phyloP scores from a whole-genome alignment of 352 stramenopile species.

The Salisapilia sapeloensis region DNA sequence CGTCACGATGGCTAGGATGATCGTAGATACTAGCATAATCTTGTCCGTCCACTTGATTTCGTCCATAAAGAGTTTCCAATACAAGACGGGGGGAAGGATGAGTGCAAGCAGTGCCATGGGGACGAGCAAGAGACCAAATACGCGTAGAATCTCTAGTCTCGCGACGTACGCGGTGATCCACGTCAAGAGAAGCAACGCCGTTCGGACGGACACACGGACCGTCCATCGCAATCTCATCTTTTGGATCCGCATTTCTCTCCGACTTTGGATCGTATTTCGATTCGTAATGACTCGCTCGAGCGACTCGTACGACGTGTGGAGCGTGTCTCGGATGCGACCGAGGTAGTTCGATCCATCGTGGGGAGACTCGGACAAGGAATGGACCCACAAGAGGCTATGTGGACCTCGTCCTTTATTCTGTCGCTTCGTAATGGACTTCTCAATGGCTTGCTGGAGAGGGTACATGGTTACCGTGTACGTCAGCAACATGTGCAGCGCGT shows the following conservation, averaged over 20 bases:
- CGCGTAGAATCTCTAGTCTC: slow-evolving; percentile 26
- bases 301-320: slow-evolving; percentile 7
- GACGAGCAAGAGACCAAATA: slow-evolving; percentile 51
- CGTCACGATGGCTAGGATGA: slow-evolving; percentile 25
- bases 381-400: slow-evolving; percentile 5
- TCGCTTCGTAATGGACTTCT: slow-evolving; percentile 42
- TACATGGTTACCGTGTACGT: slow-evolving; percentile 54
- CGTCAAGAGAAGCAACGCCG: slow-evolving; percentile 25
- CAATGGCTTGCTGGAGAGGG: slow-evolving; percentile 45
- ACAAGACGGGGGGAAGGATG: slow-evolving; percentile 48
- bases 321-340: slow-evolving; percentile 3
- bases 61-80: slow-evolving; percentile 49
- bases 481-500: slow-evolving; percentile 53
- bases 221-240: slow-evolving; percentile 7
- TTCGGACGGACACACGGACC: slow-evolving; percentile 30
- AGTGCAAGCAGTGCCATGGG: slow-evolving; percentile 35
- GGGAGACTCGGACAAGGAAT: slow-evolving; percentile 3
- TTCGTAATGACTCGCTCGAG: slow-evolving; percentile 1
- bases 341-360: slow-evolving; percentile 5
- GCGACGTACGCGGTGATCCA: slow-evolving; percentile 32
- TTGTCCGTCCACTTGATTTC: slow-evolving; percentile 27
- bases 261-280: too few species aligned
- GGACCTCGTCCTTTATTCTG: too few species aligned
- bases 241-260: not conserved
- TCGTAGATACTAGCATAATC: slow-evolving; percentile 17